Evolutionary conservation across 1,284 basidiomycete genomes (phyloP), one percentile per base, ranked within the genome.

Genomic region (Xerocomus nothofagi): DNA sequence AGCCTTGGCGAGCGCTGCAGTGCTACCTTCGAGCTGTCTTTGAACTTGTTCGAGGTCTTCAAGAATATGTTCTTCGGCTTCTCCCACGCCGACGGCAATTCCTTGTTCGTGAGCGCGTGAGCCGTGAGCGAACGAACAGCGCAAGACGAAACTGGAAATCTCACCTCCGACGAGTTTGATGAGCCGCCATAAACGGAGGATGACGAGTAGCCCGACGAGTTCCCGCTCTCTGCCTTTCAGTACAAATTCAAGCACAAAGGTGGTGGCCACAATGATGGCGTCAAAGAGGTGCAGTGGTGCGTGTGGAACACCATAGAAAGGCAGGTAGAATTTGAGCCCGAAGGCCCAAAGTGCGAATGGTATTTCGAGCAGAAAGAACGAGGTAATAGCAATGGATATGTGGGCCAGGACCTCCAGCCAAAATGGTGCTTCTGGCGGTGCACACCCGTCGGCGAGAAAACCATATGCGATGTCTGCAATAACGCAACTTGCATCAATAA

Each of bases 151-250:
- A 44, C 30, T 12, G 15, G 32, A 31, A 15, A n/a, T 46, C 58
- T 60, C 54, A 88, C 88, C 86, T 75, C 84, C 85, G 18, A 89
- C 83, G 11, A 91, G 72, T 62, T 90, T 88, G 24, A 91, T 78
- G 21, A 91, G 71, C 27, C 89, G 75, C 88, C 88, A 90, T 10
- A 91, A 63, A 65, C 89, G 87, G 18, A 91, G 71, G 9, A 87
- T 71, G 40, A 91, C 74, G 33, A 91, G 77, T 21, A 91, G 68
- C 7, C 76, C 78, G 2, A 81, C 84, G 20, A 91, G 74, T 60
- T 91, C 86, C 51, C 80, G 71, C 62, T 86, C 83, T 50, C 72
- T 74, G 7, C 86, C 88, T 58, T 76, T 76, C 8, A 91, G 72
- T 6, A 78, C 73, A 14, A 84, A 74, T 65, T 91, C 88, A 34